Evolutionary conservation across 2,329 filamentous ascomycete genomes (phyloP), one percentile per base, ranked within the genome.

Genomic region (Metarhizium rileyi): DNA sequence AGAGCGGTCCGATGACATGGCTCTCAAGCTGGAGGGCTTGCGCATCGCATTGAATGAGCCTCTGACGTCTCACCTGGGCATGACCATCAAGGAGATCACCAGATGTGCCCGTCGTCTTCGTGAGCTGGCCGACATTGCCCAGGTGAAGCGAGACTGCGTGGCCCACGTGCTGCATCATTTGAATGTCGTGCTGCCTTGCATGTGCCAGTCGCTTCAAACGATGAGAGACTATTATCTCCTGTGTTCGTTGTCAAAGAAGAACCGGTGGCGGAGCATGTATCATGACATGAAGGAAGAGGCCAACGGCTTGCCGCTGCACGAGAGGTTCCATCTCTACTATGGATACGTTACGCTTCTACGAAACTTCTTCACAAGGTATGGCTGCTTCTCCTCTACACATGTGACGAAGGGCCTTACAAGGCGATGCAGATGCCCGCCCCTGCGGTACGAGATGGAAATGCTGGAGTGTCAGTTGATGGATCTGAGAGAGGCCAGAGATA

Each of bases 191-290:
- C 66, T 83, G 2, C 79, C 79, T 0, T 80, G 77, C 50, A 64
- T 83, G 18, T 70, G 68, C 47, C 71, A 67, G 49, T 75, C 74
- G 1, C 61, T 83, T 16, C 61, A 68, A 40, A 77, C 81, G 52
- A 81, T 83, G 54, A 71, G 63, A 38, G 53, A 51, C 8, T 72
- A 72, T 60, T 74, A 78, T 56, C 71, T 78, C 30, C 73, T 81
- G 57, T 71, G 67, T 33, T 67, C 67, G 4, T 55, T 73, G 40
- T 66, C 68, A 18, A 72, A 70, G 48, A 69, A 74, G 52, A 65
- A 70, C 33, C 71, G 78, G 48, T 83, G 80, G 80, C 70, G 72
- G 40, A 71, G 70, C 55, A 81, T 83, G 77, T 79, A 75, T 57
- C 70, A 80, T 59, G 63, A 66, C 5, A 71, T 83, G 70, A 71